Percentiles rank a stretch among this genome's conserved stretches.
Evolutionary conservation across 2,329 filamentous ascomycete species (phyloP).

Genomic region (Xylaria sp.): DNA sequence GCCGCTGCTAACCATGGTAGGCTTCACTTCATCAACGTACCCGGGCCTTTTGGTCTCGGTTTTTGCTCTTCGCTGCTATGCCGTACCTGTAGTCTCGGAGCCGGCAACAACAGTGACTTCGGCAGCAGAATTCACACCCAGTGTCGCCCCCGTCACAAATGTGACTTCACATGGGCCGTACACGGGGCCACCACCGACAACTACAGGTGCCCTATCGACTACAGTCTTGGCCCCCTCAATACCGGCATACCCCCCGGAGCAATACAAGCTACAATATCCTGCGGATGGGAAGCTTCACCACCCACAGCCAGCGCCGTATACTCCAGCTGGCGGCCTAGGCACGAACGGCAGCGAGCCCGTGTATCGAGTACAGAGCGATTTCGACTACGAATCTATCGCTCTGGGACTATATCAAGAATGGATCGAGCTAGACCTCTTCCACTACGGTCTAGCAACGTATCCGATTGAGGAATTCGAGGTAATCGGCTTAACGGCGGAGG

Average conservation of each 20-base stretch:
- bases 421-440: constrained; percentile 86
- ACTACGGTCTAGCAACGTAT: constrained; percentile 77
- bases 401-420: constrained; percentile 83
- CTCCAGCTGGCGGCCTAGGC: constrained; percentile 76
- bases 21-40: constrained; percentile 6
- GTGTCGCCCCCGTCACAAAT: constrained; percentile 57
- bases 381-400: constrained; percentile 81
- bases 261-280: constrained; percentile 75
- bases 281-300: constrained; percentile 74
- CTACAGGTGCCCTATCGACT: constrained; percentile 73
- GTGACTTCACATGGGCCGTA: constrained; percentile 76
- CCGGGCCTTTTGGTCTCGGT: constrained; percentile 34
- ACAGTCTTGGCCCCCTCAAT: constrained; percentile 67
- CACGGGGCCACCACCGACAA: constrained; percentile 70
- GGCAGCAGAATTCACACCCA: constrained; percentile 41
- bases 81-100: constrained; percentile 50
- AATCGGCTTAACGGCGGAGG: constrained; percentile 73
- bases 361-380: constrained; percentile 82
- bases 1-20: constrained; percentile 15
- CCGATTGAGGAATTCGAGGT: constrained; percentile 74
- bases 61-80: constrained; percentile 38
- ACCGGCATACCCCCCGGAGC: constrained; percentile 64
- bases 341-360: constrained; percentile 81
- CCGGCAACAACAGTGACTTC: constrained; percentile 51
- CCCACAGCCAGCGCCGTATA: constrained; percentile 76